Evolutionary conservation across 257 asterid species (phyloP), one percentile per base, ranked within the genome.

Genomic region (Striga asiatica): DNA sequence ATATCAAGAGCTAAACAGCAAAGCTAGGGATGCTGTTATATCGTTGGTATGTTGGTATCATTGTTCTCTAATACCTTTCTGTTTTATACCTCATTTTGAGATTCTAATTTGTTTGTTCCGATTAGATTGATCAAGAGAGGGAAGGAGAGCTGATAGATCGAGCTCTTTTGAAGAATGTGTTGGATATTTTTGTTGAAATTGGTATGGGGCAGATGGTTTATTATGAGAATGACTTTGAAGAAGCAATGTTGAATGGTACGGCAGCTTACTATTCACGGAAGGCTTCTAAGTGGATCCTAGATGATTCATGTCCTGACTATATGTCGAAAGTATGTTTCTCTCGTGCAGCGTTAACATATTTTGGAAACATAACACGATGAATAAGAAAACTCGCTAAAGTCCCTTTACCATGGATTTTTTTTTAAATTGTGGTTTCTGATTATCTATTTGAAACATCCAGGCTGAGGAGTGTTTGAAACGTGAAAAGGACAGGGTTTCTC

Each of bases 241-340:
- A 73, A 59, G 80, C 92, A 50, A 68, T 88, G 97, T 71, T 92
- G 64, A 75, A 70, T 67, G 97, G 79, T 69, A 77, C 93, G 2
- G 94, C 99, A 20, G 85, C 96, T 51, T 88, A 92, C 81, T 88
- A 92, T 71, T 92, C 99, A 60, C 77, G 95, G 64, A 92, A 92
- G 72, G 99, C 99, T 61, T 92, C 99, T 41, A 92, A 68, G 68
- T 92, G 99, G 99, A 92, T 92, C 58, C 60, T 88, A 48, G 99
- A 92, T 42, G 97, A 92, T 81, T 88, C 99, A 4, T 92, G 99
- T 71, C 99, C 99, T 17, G 99, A 88, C 70, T 92, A 92, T 79
- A 79, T 88, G 97, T 52, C 81, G 73, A 85, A 92, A 72, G 99
- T 83, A 66, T 53, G n/a, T 22, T 31, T 42, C 24, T 10, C 31